Evolutionary conservation across 352 stramenopile genomes (phyloP).

Genomic region (Phytophthora quininea): DNA sequence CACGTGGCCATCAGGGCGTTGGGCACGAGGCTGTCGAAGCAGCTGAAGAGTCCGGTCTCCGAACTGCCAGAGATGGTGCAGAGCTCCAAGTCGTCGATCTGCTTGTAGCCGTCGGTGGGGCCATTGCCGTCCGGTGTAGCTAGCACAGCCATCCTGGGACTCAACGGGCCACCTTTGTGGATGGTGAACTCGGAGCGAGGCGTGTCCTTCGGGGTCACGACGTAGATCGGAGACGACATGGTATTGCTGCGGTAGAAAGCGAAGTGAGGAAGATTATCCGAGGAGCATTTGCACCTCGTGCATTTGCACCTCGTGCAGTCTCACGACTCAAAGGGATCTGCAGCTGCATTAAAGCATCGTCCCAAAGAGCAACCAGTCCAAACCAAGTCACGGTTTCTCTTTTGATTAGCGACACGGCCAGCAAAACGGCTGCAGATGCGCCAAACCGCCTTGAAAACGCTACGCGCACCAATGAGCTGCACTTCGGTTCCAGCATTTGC

Average conservation of each 20-base stretch:
- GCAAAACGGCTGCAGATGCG: too few relatives aligned
- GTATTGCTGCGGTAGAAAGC: neutral
- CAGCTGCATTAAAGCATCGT: too few relatives aligned
- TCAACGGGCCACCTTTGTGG: slow-evolving; percentile 26
- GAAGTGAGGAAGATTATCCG: neutral
- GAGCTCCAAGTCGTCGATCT: slow-evolving; percentile 26
- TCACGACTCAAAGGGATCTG: too few relatives aligned
- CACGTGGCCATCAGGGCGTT: slow-evolving; percentile 56
- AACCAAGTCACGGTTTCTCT: too few relatives aligned
- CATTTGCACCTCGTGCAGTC: too few relatives aligned
- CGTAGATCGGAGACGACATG: slow-evolving; percentile 23
- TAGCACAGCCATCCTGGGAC: slow-evolving; percentile 14
- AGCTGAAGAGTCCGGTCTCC: slow-evolving; percentile 43
- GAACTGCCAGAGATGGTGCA: slow-evolving; percentile 36
- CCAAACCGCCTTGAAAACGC: too few relatives aligned
- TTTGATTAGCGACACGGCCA: too few relatives aligned
- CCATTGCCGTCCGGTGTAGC: slow-evolving; percentile 19
- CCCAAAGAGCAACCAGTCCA: too few relatives aligned
- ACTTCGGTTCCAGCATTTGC: too few relatives aligned
- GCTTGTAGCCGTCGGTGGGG: slow-evolving; percentile 25
- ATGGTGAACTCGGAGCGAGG: slow-evolving; percentile 26
- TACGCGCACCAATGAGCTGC: too few relatives aligned
- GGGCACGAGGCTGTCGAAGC: slow-evolving; percentile 49
- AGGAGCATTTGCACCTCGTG: neutral
- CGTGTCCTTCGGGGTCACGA: slow-evolving; percentile 22